Evolutionary conservation across 2,329 filamentous ascomycete species (phyloP), one percentile per base, ranked within the genome.

Genomic region (Dothideomycetes sp.): DNA sequence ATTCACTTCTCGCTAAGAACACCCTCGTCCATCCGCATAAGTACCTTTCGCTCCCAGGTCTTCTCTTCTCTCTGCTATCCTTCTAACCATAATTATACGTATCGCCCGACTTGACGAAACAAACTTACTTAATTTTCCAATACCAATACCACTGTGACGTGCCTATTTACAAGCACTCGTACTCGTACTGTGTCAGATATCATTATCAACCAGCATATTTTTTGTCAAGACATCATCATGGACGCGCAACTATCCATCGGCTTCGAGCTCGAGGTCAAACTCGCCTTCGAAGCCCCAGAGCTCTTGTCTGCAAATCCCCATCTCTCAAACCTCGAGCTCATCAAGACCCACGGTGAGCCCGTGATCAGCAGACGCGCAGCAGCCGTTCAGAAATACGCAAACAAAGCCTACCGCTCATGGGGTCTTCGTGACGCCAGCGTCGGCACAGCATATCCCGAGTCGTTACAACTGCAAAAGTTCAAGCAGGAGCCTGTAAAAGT

Each of bases 221-320:
- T 2, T 36, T 8, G 3, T 14, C n/a, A 22, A 22, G 15, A 12
- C 19, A 36, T 9, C 12, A 31, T 12, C n/a, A 15, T 29, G 12
- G 31, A 15, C 27, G 14, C 35, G 11, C 31, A 9, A 11, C 42
- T 46, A 7, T 32, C 44, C 17, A 40, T 46, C 37, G 44, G 44
- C 27, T 30, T 46, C 24, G 42, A 46, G 32, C 11, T 42, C n/a
- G 42, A 46, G 29, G 31, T 29, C 17, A 34, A 42, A n/a, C 27
- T 46, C 30, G 36, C 33, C 12, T 46, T 46, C 36, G 37, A 42
- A 19, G 34, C 38, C 19, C 9, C 34, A 16, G 30, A 27, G 29
- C 22, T 46, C 24, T 12, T n/a, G 3, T 33, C 39, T 29, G 37
- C 44, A 32, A 33, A 30, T 4, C 15, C 19, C 8, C 5, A 31